Evolutionary conservation across 306 rosid genomes (phyloP).

Genomic region (Ochetophila trinervis): DNA sequence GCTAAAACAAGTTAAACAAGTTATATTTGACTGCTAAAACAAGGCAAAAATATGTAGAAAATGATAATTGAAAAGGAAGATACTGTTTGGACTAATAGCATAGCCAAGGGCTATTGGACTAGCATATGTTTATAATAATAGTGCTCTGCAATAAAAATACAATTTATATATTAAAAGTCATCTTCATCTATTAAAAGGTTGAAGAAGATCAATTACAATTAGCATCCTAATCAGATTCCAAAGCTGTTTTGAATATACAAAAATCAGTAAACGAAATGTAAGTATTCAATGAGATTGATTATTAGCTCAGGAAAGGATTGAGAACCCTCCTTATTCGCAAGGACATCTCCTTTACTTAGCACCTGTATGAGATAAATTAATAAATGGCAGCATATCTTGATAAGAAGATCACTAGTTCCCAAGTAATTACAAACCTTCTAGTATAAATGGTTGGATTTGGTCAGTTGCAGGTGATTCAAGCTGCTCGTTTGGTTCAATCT

Average conservation of each 20-base stretch:
- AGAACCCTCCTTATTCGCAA: slow-evolving; percentile 51
- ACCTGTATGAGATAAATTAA: slow-evolving; percentile 77
- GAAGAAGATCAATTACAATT: slow-evolving; percentile 18
- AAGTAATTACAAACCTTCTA: slow-evolving; percentile 86
- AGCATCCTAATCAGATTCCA: slow-evolving; percentile 14
- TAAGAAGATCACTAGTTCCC: slow-evolving; percentile 58
- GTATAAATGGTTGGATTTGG: slow-evolving; percentile 64
- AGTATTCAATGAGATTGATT: slow-evolving; percentile 30
- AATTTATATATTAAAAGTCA: neutral
- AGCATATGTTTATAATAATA: neutral
- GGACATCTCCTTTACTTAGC: slow-evolving; percentile 62
- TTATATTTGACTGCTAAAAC: no score
- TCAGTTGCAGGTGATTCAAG: slow-evolving; percentile 49
- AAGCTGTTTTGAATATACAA: slow-evolving; percentile 29
- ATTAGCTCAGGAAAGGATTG: slow-evolving; percentile 39
- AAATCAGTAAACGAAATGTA: slow-evolving; percentile 31
- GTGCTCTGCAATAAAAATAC: neutral
- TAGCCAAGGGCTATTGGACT: no score
- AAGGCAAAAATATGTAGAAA: no score
- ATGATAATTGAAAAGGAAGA: no score
- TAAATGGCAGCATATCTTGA: slow-evolving; percentile 57
- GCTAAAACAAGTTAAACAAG: no score
- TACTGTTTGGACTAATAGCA: no score
- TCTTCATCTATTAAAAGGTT: neutral
- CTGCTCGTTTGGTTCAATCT: slow-evolving; percentile 38